These are phyloP conservation scores for Leccinum broughii DNA, from an alignment of 768 basidiomycete genomes.

Conservation along the genomic window DNA sequence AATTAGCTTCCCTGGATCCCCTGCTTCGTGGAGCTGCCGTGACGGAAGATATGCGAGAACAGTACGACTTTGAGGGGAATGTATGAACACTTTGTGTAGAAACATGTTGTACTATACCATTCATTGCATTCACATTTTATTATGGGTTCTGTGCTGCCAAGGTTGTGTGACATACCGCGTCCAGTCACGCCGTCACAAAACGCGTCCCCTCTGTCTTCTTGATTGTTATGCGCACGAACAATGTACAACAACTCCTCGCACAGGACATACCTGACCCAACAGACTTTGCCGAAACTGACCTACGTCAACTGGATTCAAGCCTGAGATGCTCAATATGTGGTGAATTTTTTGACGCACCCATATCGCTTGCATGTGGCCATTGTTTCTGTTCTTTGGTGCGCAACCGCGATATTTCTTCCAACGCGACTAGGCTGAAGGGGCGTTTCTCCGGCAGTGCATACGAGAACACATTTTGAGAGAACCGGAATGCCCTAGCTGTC, in stretches of 20 bases:
- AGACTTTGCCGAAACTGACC: slow-evolving; percentile 65
- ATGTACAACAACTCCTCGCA: slow-evolving; percentile 30
- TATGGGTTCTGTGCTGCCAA: neutral
- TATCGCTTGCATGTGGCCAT: slow-evolving; percentile 75
- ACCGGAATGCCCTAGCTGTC: slow-evolving; percentile 73
- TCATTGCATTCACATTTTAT: slow-evolving; percentile 10
- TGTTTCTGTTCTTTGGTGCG: slow-evolving; percentile 78
- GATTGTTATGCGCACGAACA: slow-evolving; percentile 30
- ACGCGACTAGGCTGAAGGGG: slow-evolving; percentile 6
- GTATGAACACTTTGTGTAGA: slow-evolving; percentile 25
- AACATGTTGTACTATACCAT: slow-evolving; percentile 26
- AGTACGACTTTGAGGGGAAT: slow-evolving; percentile 45
- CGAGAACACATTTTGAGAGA: slow-evolving; percentile 56
- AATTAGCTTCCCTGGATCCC: slow-evolving; percentile 80
- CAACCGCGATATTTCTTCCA: slow-evolving; percentile 3
- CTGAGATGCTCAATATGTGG: slow-evolving; percentile 77
- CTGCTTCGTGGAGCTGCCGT: slow-evolving; percentile 59
- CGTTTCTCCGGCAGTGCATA: slow-evolving; percentile 56
- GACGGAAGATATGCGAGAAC: slow-evolving; percentile 39
- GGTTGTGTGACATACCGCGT: slow-evolving; percentile 24
- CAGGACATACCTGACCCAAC: slow-evolving; percentile 59
- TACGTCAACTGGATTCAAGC: slow-evolving; percentile 62
- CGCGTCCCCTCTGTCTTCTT: slow-evolving; percentile 9
- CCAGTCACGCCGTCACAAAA: slow-evolving; percentile 24
- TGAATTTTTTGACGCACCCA: slow-evolving; percentile 71